Percentiles rank a stretch among this genome's conserved stretches.
phyloP scores from a whole-genome alignment of 352 stramenopile genomes.

The Phytophthora pinifolia region DNA sequence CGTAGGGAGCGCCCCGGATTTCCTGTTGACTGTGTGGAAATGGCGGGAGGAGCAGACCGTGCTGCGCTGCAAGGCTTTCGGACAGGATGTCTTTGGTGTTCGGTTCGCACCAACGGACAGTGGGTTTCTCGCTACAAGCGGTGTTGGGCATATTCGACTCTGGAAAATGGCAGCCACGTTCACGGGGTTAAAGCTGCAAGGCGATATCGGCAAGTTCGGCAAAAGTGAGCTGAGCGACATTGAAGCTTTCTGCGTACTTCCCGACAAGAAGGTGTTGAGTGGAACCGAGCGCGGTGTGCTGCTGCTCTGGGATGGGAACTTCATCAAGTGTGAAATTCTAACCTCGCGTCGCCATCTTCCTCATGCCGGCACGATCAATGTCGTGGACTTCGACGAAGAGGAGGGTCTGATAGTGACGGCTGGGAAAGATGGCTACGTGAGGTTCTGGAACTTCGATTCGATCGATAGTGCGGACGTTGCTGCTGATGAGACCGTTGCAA shows the following conservation, averaged over 20 bases:
- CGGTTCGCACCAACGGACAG: conserved; percentile 86
- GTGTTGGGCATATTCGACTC: conserved; percentile 94
- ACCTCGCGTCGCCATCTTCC: conserved; percentile 64
- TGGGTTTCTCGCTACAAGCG: conserved; percentile 91
- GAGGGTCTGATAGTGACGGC: conserved; percentile 60
- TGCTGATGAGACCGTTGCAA: conserved; percentile 74
- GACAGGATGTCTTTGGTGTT: conserved; percentile 93
- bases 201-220: conserved; percentile 96
- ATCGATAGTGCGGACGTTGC: conserved; percentile 89
- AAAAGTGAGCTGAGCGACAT: conserved; percentile 95
- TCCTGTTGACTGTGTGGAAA: conserved; percentile 93
- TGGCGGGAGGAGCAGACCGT: conserved; percentile 90
- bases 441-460: conserved; percentile 87
- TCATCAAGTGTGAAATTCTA: conserved; percentile 94
- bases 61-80: conserved; percentile 93
- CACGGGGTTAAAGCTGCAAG: conserved; percentile 95
- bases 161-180: conserved; percentile 97
- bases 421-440: conserved; percentile 84
- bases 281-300: conserved; percentile 86
- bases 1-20: conserved; percentile 88
- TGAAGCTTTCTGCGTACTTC: conserved; percentile 92
- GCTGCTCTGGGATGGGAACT: conserved; percentile 94
- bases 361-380: conserved; percentile 73
- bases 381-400: conserved; percentile 63
- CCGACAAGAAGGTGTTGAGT: conserved; percentile 93